These are phyloP conservation scores for Tieghemostelium lacteum DNA, from an alignment of 78 protist species.

Conservation along the genomic window DNA sequence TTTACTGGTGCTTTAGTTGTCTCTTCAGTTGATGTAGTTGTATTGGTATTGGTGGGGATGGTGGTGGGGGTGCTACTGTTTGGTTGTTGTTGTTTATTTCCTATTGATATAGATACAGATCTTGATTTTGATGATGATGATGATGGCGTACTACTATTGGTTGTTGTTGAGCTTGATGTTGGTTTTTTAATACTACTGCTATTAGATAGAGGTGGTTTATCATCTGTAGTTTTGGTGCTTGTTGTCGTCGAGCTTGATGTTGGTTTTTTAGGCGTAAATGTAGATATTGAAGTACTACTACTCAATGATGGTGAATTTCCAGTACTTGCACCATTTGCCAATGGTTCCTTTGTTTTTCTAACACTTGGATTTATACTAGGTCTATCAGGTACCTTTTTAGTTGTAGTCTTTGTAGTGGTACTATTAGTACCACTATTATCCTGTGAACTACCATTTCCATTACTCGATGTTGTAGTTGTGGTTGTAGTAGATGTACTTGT, in stretches of 20 bases:
- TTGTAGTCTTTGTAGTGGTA: constrained; percentile 5
- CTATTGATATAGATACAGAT: constrained; percentile 8
- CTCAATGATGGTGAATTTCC: background rate
- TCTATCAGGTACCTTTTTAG: constrained; percentile 35
- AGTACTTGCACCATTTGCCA: background rate
- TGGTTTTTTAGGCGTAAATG: background rate
- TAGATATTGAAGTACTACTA: background rate
- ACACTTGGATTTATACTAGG: constrained; percentile 67
- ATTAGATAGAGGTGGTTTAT: too few relatives aligned
- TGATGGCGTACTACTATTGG: constrained; percentile 21
- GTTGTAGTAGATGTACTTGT: constrained; percentile 26
- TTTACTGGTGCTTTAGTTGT: constrained; percentile 10
- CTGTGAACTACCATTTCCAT: background rate
- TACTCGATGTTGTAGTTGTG: background rate
- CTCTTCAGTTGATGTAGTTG: background rate
- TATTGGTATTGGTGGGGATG: background rate
- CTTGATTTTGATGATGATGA: constrained; percentile 27
- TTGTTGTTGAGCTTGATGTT: constrained; percentile 47
- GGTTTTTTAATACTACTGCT: constrained; percentile 34
- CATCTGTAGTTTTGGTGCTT: background rate
- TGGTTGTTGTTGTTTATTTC: background rate
- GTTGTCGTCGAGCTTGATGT: background rate
- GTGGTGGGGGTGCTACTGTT: background rate
- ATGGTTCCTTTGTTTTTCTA: constrained; percentile 43
- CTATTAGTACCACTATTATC: background rate